Conservation (phyloP, 2,329 filamentous ascomycete genomes). For the Chaetomium olivaceum region DNA sequence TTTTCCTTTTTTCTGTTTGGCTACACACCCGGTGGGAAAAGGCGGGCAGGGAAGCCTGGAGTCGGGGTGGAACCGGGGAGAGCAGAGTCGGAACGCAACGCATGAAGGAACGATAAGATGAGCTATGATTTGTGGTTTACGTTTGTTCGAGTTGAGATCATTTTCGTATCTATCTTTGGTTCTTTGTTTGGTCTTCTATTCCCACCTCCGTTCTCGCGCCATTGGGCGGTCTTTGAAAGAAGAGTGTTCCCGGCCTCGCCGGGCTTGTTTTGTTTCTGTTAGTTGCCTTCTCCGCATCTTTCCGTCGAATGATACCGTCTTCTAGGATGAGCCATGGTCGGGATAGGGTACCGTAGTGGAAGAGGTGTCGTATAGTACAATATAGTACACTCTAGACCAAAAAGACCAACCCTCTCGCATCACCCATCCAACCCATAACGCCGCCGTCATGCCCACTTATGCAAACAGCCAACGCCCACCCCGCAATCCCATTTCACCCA, state of each 20-base stretch:
- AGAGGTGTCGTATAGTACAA: slow-evolving; percentile 14
- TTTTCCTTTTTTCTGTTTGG: background rate
- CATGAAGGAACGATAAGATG: slow-evolving; percentile 20
- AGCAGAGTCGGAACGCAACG: background rate
- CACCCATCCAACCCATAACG: background rate
- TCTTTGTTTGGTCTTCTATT: background rate
- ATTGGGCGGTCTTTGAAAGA: background rate
- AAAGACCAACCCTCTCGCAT: background rate
- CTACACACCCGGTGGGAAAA: background rate
- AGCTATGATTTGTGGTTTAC: slow-evolving; percentile 19
- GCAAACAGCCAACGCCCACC: background rate
- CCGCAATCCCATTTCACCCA: no score
- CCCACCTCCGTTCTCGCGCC: slow-evolving; percentile 4
- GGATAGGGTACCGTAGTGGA: slow-evolving; percentile 1
- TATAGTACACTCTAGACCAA: slow-evolving; percentile 6
- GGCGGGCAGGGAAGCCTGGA: background rate
- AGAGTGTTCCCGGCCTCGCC: background rate
- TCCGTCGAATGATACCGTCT: background rate
- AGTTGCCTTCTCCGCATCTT: background rate
- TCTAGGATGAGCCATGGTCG: background rate
- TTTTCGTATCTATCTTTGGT: slow-evolving; percentile 3
- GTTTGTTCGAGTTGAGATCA: slow-evolving; percentile 16
- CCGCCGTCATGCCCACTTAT: background rate
- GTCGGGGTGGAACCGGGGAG: background rate
- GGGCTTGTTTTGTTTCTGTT: background rate